Evolutionary conservation across 179 eudicot genomes (phyloP), one percentile per base, ranked within the genome.

Genomic region (Heliamphora ciliata): DNA sequence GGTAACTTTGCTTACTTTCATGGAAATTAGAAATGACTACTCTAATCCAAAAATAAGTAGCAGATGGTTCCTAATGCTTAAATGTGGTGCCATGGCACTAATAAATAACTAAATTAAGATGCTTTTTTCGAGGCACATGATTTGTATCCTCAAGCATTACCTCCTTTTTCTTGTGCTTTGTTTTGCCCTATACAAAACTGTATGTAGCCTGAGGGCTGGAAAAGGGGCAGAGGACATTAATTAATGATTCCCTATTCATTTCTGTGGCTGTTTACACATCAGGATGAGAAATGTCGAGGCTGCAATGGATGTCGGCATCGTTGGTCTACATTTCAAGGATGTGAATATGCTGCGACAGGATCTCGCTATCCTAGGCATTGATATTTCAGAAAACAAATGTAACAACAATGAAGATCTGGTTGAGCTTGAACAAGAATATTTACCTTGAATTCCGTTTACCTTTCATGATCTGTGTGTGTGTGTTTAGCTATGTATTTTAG

Each of bases 201-300:
- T 31, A 31, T 31, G 40, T 31, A 1, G 40, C 40, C 51, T 69
- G 6, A 17, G 40, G 71, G 51, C 40, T 0, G 10, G 44, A 51
- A n/a, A 4, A 24, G 2, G 6, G 46, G 44, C 4, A 14, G 51
- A 46, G 74, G 46, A 66, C 71, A 52, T 52, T 74, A 60, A 60
- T 52, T 74, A 51, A 52, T 74, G 74, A 74, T 52, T n/a, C 18
- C 10, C 58, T 60, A 47, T n/a, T 80, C 58, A 80, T 66, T 65
- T 65, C 40, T 59, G 4, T 67, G 40, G 60, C 72, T 11, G 69
- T 60, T 21, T 44, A 1, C 80, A 18, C 47, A 17, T 50, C 89
- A 95, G 97, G 93, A 81, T 86, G 87, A 87, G 83, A 85, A 95
- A 95, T 81, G 95, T 93, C 24, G 93, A 95, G 81, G 98, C 92